These are phyloP conservation scores for Amborella trichopoda DNA, from an alignment of 164 flowering plant genomes.

Conservation along the genomic window DNA sequence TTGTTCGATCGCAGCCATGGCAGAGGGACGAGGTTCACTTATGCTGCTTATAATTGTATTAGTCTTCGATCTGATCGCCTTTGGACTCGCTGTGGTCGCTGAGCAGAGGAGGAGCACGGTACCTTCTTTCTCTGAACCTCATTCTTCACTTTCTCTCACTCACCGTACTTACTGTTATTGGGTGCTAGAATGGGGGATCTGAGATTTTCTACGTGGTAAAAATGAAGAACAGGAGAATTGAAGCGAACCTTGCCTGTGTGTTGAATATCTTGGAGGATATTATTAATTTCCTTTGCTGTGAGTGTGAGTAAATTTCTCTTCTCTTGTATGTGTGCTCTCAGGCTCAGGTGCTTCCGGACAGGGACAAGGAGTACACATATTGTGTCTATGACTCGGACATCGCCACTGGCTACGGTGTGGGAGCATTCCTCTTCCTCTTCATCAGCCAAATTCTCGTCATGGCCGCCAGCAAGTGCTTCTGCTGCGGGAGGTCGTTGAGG, in stretches of 20 bases:
- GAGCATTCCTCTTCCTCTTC: slow-evolving; percentile 3
- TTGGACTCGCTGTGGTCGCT: slow-evolving; percentile 3
- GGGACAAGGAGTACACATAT: neutral
- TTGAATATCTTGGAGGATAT: too few relatives aligned
- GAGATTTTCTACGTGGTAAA: too few relatives aligned
- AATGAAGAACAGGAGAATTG: too few relatives aligned
- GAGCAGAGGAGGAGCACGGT: slow-evolving; percentile 3
- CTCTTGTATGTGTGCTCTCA: neutral
- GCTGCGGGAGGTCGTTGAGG: slow-evolving; percentile 1
- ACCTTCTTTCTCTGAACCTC: too few relatives aligned
- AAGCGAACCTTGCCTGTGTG: too few relatives aligned
- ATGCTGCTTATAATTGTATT: neutral
- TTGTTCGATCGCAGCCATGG: neutral
- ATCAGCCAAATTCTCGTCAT: slow-evolving; percentile 1
- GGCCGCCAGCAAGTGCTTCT: slow-evolving; percentile 1
- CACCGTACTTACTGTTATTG: too few relatives aligned
- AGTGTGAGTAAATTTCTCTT: too few relatives aligned
- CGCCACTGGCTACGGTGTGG: slow-evolving; percentile 2
- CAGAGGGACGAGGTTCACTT: too few relatives aligned
- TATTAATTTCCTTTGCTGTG: too few relatives aligned
- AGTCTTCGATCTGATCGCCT: slow-evolving; percentile 4
- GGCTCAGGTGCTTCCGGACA: neutral
- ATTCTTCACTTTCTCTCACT: too few relatives aligned
- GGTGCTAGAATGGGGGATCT: too few relatives aligned
- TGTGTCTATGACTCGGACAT: slow-evolving; percentile 3